Evolutionary conservation across 108 stramenopile genomes (phyloP), one percentile per base, ranked within the genome.

Genomic region (Fragilaria crotonensis): DNA sequence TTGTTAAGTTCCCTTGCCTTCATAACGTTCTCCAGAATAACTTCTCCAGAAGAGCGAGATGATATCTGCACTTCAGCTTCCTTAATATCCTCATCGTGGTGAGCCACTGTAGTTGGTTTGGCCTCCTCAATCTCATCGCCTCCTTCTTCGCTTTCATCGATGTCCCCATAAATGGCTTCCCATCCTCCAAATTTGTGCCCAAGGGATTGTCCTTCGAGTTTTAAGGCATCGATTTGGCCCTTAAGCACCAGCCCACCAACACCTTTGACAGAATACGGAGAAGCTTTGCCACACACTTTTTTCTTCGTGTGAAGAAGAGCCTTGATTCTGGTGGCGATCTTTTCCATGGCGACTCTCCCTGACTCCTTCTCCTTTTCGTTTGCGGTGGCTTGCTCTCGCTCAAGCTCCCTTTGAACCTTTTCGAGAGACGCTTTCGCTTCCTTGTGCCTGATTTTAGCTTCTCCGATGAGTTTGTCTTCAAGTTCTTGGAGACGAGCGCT

Each of bases 161-260:
- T 33, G 27, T 52, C 61, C 9, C 32, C 45, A 58, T 74, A 62
- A 36, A 77, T 31, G 26, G 67, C 66, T 5, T 68, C 69, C 80
- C 81, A 85, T 30, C 78, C 82, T 26, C 82, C 84, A 55, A 77
- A 86, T 53, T 80, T 85, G 11, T 71, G 71, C 33, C 80, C 80
- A 33, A 82, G 54, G 4, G 75, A 48, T 45, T 66, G 41, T 33
- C 80, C 82, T 55, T 81, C 81, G 3, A 66, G 62, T 32, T 54
- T 72, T 45, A 92, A 62, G 48, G 79, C 75, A 52, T 65, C 55
- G 29, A 92, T 86, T 65, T 86, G 82, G 28, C 73, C 73, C 18
- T 86, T 70, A 25, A 92, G 59, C 1, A 92, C 84, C 62, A 79
- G 70, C 25, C 75, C 82, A 59, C 81, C 86, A 45, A 91, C 82